Conservation (phyloP, 805 yeast species). For the Brettanomyces custersianus region DNA sequence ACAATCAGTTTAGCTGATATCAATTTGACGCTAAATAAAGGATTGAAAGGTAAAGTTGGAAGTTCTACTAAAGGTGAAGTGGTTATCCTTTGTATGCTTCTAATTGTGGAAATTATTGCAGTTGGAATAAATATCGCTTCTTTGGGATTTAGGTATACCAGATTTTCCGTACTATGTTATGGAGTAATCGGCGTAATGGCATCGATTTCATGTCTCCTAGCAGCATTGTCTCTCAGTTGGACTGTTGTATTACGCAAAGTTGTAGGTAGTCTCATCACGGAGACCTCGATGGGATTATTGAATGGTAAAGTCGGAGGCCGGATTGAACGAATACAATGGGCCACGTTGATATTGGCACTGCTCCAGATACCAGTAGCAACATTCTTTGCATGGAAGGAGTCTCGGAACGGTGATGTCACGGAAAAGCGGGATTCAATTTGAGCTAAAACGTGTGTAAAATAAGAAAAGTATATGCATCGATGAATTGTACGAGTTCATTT, state of each 20-base stretch:
- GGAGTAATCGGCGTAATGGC: background rate
- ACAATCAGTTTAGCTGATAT: background rate
- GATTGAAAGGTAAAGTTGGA: background rate
- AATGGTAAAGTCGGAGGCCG: background rate
- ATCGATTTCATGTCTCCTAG: background rate
- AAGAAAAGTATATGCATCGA: too few species aligned
- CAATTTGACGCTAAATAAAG: background rate
- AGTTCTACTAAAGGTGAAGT: background rate
- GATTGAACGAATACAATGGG: background rate
- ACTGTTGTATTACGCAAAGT: background rate
- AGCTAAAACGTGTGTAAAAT: too few species aligned
- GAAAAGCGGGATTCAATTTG: background rate
- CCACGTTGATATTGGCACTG: background rate
- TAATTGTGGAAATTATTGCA: background rate
- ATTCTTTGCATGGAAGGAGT: background rate
- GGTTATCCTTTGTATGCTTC: background rate
- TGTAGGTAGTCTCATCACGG: background rate
- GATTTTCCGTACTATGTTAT: background rate
- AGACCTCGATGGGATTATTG: constrained; percentile 1
- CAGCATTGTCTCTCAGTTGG: background rate
- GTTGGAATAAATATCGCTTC: background rate
- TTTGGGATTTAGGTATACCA: background rate
- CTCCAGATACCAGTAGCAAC: background rate
- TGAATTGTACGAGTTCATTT: too few species aligned
- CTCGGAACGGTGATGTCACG: background rate